Base-by-base conservation (phyloP, 345 rosid genomes). In the Gossypium bickii region DNA sequence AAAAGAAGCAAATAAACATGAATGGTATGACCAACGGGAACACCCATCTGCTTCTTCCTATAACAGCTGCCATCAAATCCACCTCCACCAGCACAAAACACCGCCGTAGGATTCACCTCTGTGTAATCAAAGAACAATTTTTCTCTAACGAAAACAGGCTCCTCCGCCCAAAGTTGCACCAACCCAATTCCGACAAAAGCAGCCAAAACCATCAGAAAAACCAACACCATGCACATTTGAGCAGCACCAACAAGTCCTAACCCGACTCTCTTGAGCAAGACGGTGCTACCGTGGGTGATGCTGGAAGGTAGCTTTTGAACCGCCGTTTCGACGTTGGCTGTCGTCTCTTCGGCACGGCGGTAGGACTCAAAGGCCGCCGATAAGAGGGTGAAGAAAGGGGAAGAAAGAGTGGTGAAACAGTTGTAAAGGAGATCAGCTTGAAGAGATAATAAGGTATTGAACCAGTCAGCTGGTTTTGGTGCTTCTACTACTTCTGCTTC, bases 71-170 rank as follows among this genome's bases (percentile, higher is more conserved):
- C 59, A 10, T 71, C 70, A 29, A 69, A 25, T 12, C 72, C 72
- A 69, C 45, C 47, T 3, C 45, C 60, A 29, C 73, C 60, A 41
- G 89, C 74, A 27, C 53, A 13, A 67, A 91, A 76, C 38, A 81
- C 76, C 2, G 94, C 98, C 53, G 38, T 77, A 11, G 98, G 97
- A 69, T 87, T 86, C 0, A 78, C 77, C 13, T 84, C 80, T 7
- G 90, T 87, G 77, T 89, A 92, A 71, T 94, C 98, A 63, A 92
- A 91, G 66, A 85, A 83, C 65, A 93, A 16, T 70, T 76, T 86
- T 20, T 93, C 89, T 72, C 78, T 87, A 73, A 86, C 60, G 10
- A 81, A 74, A 71, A 90, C 81, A 6, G 99, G 94, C 87, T 91
- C 89, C 70, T 92, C 97, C 22, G 81, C 74, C 85, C 83, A 91